A percentile compares a stretch with the other conserved stretches of the same genome.
These are phyloP conservation scores for Mariannaea elegans DNA, from an alignment of 2,329 filamentous ascomycete genomes.

Conservation along the genomic window DNA sequence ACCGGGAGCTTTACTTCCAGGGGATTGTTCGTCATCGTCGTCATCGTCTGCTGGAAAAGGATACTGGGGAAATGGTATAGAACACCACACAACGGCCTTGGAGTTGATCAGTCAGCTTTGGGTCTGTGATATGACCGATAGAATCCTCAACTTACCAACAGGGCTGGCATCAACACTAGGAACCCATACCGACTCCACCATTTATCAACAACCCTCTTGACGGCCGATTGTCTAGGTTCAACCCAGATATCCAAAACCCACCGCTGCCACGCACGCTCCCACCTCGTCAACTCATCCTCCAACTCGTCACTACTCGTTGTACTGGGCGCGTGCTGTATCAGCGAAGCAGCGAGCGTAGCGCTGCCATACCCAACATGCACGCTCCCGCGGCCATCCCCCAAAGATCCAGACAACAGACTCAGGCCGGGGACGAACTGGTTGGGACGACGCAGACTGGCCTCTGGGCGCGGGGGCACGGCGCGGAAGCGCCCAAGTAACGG, in stretches of 20 bases:
- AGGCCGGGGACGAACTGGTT: conserved; percentile 42
- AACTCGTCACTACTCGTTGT: conserved; percentile 39
- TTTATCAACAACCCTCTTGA: conserved; percentile 65
- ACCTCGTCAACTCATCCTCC: conserved; percentile 46
- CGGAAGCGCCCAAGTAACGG: conserved; percentile 72
- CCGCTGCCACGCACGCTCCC: conserved; percentile 48
- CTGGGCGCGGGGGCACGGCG: conserved; percentile 62
- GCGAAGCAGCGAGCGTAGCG: conserved; percentile 50
- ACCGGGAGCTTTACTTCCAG: conserved; percentile 60
- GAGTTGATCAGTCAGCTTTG: conserved; percentile 16
- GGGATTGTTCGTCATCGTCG: conserved; percentile 41
- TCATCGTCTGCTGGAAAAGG: conserved; percentile 57
- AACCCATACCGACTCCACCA: conserved; percentile 73
- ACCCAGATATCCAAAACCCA: conserved; percentile 65
- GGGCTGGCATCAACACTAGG: conserved; percentile 68
- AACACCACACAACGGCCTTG: conserved; percentile 69
- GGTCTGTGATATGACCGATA: neutral
- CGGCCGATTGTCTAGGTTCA: conserved; percentile 65
- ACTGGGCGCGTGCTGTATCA: conserved; percentile 43
- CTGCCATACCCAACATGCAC: conserved; percentile 67
- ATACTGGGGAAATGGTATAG: conserved; percentile 72
- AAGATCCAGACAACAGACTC: conserved; percentile 49
- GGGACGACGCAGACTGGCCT: conserved; percentile 39
- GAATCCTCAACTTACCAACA: conserved; percentile 56
- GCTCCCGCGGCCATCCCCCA: conserved; percentile 55